Percentiles rank a stretch among this genome's conserved stretches.
Conservation (phyloP, 225 moss, liverwort and hornwort genomes). For the Marchantia polymorpha region DNA sequence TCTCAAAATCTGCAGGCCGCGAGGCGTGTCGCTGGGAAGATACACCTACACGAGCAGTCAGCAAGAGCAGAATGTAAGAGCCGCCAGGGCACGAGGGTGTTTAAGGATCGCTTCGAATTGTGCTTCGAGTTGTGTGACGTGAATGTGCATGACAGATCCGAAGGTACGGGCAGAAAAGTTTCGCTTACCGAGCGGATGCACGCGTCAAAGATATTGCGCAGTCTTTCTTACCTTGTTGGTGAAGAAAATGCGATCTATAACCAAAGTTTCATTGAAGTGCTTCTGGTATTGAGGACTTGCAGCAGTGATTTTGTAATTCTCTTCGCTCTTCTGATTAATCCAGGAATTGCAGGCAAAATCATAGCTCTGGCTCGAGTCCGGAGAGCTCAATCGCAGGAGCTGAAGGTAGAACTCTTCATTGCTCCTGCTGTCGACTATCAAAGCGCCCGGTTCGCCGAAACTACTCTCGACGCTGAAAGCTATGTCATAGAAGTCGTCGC, state of each 20-base stretch:
- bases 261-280: slow-evolving; percentile 26
- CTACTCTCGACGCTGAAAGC: slow-evolving; percentile 36
- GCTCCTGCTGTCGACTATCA: slow-evolving; percentile 50
- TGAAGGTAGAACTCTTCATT: slow-evolving; percentile 54
- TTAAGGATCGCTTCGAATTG: too few relatives aligned
- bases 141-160: too few relatives aligned
- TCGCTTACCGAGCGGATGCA: neutral
- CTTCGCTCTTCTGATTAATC: slow-evolving; percentile 1
- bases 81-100: too few relatives aligned
- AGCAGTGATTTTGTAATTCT: neutral
- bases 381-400: slow-evolving; percentile 32
- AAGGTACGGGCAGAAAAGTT: too few relatives aligned
- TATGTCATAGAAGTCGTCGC: slow-evolving; percentile 37
- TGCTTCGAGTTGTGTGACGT: too few relatives aligned
- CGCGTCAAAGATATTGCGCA: too few relatives aligned
- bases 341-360: slow-evolving; percentile 22
- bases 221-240: slow-evolving; percentile 46
- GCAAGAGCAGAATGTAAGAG: neutral
- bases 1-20: slow-evolving; percentile 40
- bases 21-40: slow-evolving; percentile 60
- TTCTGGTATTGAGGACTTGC: neutral
- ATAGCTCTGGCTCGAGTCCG: neutral
- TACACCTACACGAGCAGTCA: slow-evolving; percentile 35
- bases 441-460: slow-evolving; percentile 54
- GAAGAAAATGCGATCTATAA: slow-evolving; percentile 48